Percentiles rank a stretch among this genome's conserved stretches.
These are phyloP conservation scores for Brassica balearica DNA, from an alignment of 441 rosid genomes.

Conservation along the genomic window DNA sequence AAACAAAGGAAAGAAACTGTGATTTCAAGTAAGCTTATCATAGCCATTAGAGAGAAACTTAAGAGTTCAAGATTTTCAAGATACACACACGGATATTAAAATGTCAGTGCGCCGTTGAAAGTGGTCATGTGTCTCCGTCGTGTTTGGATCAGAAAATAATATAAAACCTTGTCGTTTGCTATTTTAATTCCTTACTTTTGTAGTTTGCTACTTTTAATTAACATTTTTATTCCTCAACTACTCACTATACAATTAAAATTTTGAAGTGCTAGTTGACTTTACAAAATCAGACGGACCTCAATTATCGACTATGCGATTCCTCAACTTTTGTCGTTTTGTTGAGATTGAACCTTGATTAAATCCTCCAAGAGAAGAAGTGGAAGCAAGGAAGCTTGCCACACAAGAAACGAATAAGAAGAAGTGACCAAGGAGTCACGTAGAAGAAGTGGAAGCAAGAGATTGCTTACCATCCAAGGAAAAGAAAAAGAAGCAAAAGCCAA, in stretches of 20 bases:
- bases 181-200: not conserved
- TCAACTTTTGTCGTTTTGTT: not conserved
- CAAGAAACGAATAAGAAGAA: not conserved
- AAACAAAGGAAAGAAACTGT: not conserved
- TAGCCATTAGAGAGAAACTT: not conserved
- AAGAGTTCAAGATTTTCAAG: not conserved
- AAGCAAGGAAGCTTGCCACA: not conserved
- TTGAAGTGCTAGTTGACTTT: too few relatives aligned
- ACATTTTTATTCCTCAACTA: too few relatives aligned
- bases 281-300: too few relatives aligned
- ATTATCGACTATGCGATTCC: too few relatives aligned
- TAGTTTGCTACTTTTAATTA: not conserved
- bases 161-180: not conserved
- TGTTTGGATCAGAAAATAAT: not conserved
- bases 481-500: not conserved
- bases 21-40: not conserved
- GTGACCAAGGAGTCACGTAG: not conserved
- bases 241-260: too few relatives aligned
- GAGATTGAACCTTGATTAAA: not conserved
- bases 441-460: not conserved
- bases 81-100: not conserved
- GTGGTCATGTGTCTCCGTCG: not conserved
- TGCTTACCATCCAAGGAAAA: not conserved
- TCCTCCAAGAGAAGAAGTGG: not conserved
- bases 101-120: not conserved